These are phyloP conservation scores for Incumbomyces delicatus DNA, from an alignment of 2,329 filamentous ascomycete genomes.

Conservation along the genomic window DNA sequence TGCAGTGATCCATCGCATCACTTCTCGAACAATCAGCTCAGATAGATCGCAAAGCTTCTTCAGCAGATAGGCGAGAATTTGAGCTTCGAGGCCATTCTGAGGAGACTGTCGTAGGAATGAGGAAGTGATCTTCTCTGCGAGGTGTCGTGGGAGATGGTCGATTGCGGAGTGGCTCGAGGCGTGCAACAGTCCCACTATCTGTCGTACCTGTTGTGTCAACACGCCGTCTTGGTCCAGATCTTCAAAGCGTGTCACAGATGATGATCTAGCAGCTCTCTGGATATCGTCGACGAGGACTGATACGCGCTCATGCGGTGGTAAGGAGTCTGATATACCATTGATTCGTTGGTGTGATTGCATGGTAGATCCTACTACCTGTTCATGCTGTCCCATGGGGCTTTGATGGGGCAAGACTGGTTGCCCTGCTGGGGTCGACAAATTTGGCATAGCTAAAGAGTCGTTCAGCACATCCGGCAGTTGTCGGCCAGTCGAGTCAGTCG, in stretches of 20 bases:
- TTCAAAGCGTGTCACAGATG: constrained; percentile 48
- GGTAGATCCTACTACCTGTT: constrained; percentile 30
- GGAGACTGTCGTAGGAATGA: constrained; percentile 45
- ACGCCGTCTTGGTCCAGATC: constrained; percentile 46
- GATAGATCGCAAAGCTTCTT: constrained; percentile 50
- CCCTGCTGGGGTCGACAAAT: constrained; percentile 53
- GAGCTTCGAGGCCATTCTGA: constrained; percentile 48
- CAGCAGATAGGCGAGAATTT: constrained; percentile 53
- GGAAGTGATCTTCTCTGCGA: constrained; percentile 48
- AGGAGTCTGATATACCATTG: constrained; percentile 51
- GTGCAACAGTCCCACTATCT: constrained; percentile 45
- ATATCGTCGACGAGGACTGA: constrained; percentile 47
- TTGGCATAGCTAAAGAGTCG: constrained; percentile 52
- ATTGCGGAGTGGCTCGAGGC: constrained; percentile 38
- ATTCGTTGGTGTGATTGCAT: constrained; percentile 34
- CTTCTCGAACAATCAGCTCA: constrained; percentile 33
- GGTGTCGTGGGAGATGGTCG: constrained; percentile 46
- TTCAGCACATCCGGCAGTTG: constrained; percentile 55
- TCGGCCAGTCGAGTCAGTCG: constrained; percentile 47
- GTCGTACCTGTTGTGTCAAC: constrained; percentile 49
- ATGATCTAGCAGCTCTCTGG: constrained; percentile 46
- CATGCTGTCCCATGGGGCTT: constrained; percentile 42
- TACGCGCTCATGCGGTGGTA: constrained; percentile 45
- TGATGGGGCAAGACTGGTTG: constrained; percentile 52
- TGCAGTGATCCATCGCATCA: constrained; percentile 41